Conservation (phyloP, 179 eudicot genomes). For the Corrigiola litoralis region DNA sequence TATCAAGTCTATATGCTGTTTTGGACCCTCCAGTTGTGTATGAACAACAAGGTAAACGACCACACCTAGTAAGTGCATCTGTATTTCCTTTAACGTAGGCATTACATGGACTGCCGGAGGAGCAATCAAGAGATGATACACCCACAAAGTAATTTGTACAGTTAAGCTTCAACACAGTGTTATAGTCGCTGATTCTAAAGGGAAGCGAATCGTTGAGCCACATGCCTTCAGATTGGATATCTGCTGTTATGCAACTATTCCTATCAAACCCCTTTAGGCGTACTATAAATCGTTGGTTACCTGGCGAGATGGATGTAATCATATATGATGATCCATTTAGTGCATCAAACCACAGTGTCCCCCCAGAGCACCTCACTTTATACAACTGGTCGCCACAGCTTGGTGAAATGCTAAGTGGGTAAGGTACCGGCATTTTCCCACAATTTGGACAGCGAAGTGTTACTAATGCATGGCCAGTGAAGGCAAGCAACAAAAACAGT, state of each 20-base stretch:
- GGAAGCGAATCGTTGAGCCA: conserved; percentile 37
- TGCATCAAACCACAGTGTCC: conserved; percentile 39
- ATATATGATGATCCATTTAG: conserved; percentile 31
- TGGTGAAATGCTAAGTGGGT: conserved; percentile 45
- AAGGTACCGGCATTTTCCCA: conserved; percentile 43
- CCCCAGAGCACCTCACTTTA: conserved; percentile 38
- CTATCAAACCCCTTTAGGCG: conserved; percentile 21
- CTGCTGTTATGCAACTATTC: conserved; percentile 28
- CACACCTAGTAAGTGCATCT: conserved; percentile 19
- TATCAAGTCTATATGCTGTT: conserved; percentile 37
- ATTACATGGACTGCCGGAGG: conserved; percentile 28
- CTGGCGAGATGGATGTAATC: conserved; percentile 33
- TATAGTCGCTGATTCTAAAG: conserved; percentile 39
- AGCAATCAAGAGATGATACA: conserved; percentile 41
- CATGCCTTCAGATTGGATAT: conserved; percentile 30
- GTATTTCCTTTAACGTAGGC: conserved; percentile 26
- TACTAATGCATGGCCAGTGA: background rate
- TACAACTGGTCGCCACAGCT: conserved; percentile 49
- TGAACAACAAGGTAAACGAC: conserved; percentile 30
- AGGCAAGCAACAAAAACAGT: background rate
- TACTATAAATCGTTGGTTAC: conserved; percentile 25
- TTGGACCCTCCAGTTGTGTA: conserved; percentile 59
- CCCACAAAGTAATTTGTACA: conserved; percentile 28
- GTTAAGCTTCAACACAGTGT: conserved; percentile 40
- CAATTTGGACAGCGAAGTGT: conserved; percentile 31